Evolutionary conservation across 441 rosid species (phyloP), one percentile per base, ranked within the genome.

Genomic region (Populus hybrid): DNA sequence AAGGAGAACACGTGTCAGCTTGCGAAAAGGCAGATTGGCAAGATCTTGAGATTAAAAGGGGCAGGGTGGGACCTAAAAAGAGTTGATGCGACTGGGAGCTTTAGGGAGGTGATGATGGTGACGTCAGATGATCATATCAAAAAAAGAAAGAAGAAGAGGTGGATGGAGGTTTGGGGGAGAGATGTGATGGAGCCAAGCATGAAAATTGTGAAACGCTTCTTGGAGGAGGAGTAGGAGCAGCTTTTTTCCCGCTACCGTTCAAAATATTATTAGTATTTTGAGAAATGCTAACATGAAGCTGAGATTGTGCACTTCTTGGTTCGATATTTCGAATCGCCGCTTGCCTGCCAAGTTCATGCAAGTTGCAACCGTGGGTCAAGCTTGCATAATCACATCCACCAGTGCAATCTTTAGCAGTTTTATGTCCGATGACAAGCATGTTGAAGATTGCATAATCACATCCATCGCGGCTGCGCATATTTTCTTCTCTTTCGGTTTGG

Each of bases 61-160:
- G 89, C 77, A 0, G 97, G 97, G 18, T 94, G 98, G 98, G 88
- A 89, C 76, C 84, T 94, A 32, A 70, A 81, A 26, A 88, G 89
- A 68, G 80, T 94, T n/a, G 97, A 94, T 61, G 94, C 95, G 21
- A 91, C 97, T 86, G 88, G 82, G 85, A 81, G 92, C 80, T 87
- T 94, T 78, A 73, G 26, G 74, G 86, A 76, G 66, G 80, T 79
- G 83, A 73, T 83, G 88, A 79, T 1, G 80, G 28, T 16, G 59
- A 9, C 32, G 46, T 21, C 71, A 46, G 73, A 76, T 9, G 73
- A 36, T 7, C n/a, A 35, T 14, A 16, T 19, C 38, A 21, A n/a
- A 3, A 30, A 30, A 30, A 30, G 59, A 75, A 61, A 76, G 80
- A 72, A 73, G 79, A 61, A 28, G 75, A 78, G 73, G 53, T 87